A percentile compares a stretch with the other conserved stretches of the same genome.
Conservation (phyloP, 306 rosid genomes). For the Trifolium pratense region DNA sequence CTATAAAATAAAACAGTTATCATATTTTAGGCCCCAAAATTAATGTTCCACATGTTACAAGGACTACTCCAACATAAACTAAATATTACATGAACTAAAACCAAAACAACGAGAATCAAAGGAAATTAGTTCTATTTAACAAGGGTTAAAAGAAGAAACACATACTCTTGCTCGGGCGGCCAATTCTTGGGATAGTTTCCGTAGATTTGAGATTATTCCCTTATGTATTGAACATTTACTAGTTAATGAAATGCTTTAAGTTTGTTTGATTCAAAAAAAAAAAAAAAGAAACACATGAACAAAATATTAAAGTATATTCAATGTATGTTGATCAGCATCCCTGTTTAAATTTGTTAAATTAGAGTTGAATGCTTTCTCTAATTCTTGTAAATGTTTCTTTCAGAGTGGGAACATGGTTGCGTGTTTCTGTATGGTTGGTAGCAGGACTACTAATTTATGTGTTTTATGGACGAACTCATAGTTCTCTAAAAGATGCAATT, state of each 20-base stretch:
- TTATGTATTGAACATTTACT: no score
- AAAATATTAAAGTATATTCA: conserved; percentile 14
- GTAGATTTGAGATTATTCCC: no score
- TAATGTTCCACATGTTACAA: background rate
- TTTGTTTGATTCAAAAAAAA: no score
- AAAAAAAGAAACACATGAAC: background rate
- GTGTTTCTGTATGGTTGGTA: conserved; percentile 78
- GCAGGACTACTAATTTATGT: conserved; percentile 63
- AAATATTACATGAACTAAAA: background rate
- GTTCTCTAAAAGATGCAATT: conserved; percentile 68
- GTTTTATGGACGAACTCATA: conserved; percentile 79
- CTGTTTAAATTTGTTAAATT: conserved; percentile 11
- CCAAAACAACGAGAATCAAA: no score
- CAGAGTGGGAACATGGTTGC: conserved; percentile 76
- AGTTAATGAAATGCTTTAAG: no score
- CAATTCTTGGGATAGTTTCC: no score
- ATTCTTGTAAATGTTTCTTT: conserved; percentile 33
- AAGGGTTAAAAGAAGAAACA: background rate
- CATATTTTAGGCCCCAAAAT: no score
- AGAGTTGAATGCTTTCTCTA: conserved; percentile 35
- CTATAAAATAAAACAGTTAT: background rate
- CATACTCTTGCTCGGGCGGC: no score
- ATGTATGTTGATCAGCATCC: conserved; percentile 1
- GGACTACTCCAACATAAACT: background rate
- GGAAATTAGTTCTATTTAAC: background rate